Conservation (phyloP, 176 grass and related monocot species). For the Leersia perrieri region DNA sequence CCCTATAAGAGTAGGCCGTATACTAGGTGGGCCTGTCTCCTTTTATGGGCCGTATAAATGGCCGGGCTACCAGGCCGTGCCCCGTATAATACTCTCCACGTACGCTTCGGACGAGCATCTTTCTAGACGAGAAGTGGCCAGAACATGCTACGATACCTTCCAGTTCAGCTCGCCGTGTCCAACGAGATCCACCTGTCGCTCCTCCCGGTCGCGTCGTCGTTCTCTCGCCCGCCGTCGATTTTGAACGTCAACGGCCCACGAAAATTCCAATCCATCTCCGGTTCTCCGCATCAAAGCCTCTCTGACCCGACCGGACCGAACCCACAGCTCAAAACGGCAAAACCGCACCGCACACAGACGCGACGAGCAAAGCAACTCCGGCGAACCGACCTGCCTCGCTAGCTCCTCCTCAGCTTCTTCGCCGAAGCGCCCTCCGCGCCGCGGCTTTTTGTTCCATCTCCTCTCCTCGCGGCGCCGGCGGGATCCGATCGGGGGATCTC, state of each 20-base stretch:
- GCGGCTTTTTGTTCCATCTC: not conserved
- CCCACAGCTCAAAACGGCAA: not conserved
- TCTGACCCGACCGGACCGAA: not conserved
- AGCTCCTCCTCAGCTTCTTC: not conserved
- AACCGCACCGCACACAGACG: not conserved
- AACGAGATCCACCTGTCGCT: not conserved
- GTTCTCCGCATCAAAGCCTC: too few relatives aligned
- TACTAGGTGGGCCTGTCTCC: too few relatives aligned
- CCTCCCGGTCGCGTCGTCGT: not conserved
- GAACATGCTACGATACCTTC: not conserved
- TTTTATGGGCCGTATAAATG: too few relatives aligned
- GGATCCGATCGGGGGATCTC: not conserved
- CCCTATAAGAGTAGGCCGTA: too few relatives aligned
- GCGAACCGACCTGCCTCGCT: not conserved
- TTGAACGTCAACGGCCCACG: constrained; percentile 16
- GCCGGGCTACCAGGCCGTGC: too few relatives aligned
- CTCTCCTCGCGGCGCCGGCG: not conserved
- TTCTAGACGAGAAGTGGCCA: not conserved
- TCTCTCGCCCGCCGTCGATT: not conserved
- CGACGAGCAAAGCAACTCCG: not conserved
- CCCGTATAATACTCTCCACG: too few relatives aligned
- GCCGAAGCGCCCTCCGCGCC: not conserved
- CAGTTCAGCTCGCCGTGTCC: not conserved
- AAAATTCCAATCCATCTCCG: not conserved
- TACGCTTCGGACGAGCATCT: too few relatives aligned